Evolutionary conservation across 78 protist genomes (phyloP).

Genomic region (Tieghemostelium lacteum): DNA sequence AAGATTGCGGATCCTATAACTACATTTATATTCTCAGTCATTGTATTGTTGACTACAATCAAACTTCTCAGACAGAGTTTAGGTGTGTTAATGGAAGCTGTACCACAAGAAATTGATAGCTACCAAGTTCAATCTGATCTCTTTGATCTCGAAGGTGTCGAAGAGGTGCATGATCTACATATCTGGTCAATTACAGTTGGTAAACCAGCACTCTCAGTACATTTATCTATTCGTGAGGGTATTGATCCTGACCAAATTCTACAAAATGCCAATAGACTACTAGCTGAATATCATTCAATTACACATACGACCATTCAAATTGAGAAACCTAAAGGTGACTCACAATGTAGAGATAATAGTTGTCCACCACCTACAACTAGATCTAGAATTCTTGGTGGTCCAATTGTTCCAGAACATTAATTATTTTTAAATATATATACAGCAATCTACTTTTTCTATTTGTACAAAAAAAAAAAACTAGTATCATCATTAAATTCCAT

Average conservation of each 20-base stretch:
- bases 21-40: constrained; percentile 83
- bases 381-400: not conserved
- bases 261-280: constrained; percentile 32
- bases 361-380: constrained; percentile 12
- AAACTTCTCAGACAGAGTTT: constrained; percentile 44
- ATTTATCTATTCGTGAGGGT: constrained; percentile 32
- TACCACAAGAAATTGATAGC: constrained; percentile 56
- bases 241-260: constrained; percentile 34
- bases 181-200: constrained; percentile 88
- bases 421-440: no score
- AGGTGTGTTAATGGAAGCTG: constrained; percentile 83
- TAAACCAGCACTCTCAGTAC: constrained; percentile 75
- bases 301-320: constrained; percentile 89
- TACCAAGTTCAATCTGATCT: constrained; percentile 31
- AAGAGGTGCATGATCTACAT: constrained; percentile 89
- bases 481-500: no score
- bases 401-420: no score
- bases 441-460: no score
- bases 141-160: constrained; percentile 49
- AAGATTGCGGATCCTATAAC: constrained; percentile 89
- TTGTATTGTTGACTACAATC: constrained; percentile 80
- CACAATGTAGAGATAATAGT: constrained; percentile 4
- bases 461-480: no score
- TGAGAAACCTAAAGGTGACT: constrained; percentile 26
- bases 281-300: constrained; percentile 45